Base-by-base conservation (phyloP, 179 eudicot species). In the Silene noctiflora region DNA sequence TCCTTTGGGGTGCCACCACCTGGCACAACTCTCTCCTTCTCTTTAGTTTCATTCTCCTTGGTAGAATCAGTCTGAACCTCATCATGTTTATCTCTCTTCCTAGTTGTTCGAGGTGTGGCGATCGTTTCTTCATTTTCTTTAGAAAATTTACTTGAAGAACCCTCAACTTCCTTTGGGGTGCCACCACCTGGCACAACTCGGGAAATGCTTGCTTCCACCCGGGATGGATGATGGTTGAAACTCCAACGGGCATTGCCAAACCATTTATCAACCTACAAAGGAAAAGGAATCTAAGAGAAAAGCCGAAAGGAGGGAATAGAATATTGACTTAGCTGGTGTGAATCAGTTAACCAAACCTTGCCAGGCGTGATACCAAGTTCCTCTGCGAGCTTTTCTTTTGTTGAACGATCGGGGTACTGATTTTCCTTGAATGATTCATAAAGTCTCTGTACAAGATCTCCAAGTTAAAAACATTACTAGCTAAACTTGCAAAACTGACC, bases 221-320 rank as follows among this genome's bases (percentile, higher is more conserved):
- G 79, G 55, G 85, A 62, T 70, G 87, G 79, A 81, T 86, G 97
- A 83, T 92, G 97, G 73, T 85, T 79, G 73, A 81, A 85, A 81
- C 89, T 88, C 93, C 95, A 89, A 33, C 99, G 95, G 63, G 99
- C 91, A 87, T 93, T 87, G 51, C 74, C 90, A 77, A 96, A 96
- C 99, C 99, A 96, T 85, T 90, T 96, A 75, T 74, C 79, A 13
- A 91, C 89, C 97, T 91, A 85, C 27, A 31, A 29, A 73, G 59
- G 53, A 39, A 73, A 79, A 67, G 21, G n/a, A 74, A 46, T 14
- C 16, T 80, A 3, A 78, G 27, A 71, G 58, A 21, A 5, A 24
- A 14, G 11, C 39, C 27, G 31, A 46, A 19, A 20, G n/a, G 53
- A 7, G 21, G 65, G 13, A 51, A 35, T 33, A 19, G 22, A 24